A percentile compares a stretch with the other conserved stretches of the same genome.
These are phyloP conservation scores for Amanita inopinata DNA, from an alignment of 768 basidiomycete genomes.

Conservation along the genomic window DNA sequence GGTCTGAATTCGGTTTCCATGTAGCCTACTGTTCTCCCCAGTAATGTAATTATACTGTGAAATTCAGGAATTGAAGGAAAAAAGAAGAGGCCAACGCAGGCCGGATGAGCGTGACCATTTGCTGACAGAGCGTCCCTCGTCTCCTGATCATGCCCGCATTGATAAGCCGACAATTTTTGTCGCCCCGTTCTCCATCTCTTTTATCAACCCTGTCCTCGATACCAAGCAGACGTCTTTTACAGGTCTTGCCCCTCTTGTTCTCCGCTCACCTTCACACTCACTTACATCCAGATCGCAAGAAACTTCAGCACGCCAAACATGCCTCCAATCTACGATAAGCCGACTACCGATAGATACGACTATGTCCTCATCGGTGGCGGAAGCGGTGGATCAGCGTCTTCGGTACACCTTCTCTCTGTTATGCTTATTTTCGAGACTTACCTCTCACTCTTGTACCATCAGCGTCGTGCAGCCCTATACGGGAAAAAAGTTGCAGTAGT, in stretches of 20 bases:
- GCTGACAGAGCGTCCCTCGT: too few relatives aligned
- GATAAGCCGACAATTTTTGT: neutral
- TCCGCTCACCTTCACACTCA: neutral
- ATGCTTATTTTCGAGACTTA: neutral
- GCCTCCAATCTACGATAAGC: slow-evolving; percentile 59
- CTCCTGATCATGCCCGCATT: neutral
- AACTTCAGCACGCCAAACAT: slow-evolving; percentile 31
- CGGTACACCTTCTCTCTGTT: slow-evolving; percentile 40
- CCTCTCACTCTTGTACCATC: slow-evolving; percentile 4
- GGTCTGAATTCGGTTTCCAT: too few relatives aligned
- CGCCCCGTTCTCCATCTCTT: neutral
- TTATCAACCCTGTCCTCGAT: neutral
- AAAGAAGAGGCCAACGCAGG: too few relatives aligned
- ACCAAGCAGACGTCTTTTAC: slow-evolving; percentile 1
- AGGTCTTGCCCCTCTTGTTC: neutral
- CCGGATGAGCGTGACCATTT: too few relatives aligned
- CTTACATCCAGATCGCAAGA: neutral
- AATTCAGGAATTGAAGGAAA: too few relatives aligned
- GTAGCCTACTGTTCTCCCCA: too few relatives aligned
- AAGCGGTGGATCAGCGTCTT: slow-evolving; percentile 84
- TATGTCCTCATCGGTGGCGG: slow-evolving; percentile 89
- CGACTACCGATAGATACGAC: slow-evolving; percentile 64
- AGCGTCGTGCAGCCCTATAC: slow-evolving; percentile 88
- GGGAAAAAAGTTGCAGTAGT: slow-evolving; percentile 91
- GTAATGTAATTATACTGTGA: too few relatives aligned